These are phyloP conservation scores for Tilletia setariae DNA, from an alignment of 1,284 basidiomycete genomes.

Conservation along the genomic window DNA sequence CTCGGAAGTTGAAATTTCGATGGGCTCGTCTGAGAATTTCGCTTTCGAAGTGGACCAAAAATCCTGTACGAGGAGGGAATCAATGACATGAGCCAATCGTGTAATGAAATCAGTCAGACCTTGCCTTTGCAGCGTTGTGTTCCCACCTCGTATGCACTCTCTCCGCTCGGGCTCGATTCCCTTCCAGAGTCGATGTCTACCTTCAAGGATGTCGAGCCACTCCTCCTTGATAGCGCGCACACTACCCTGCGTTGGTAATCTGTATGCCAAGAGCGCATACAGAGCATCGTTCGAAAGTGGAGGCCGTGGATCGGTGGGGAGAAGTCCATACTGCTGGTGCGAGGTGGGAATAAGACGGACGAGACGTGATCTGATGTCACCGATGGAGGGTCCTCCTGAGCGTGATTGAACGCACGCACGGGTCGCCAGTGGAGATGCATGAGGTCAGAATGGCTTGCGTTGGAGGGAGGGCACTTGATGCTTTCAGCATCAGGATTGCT, in stretches of 20 bases:
- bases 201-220: slow-evolving; percentile 91
- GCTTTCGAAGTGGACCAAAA: slow-evolving; percentile 75
- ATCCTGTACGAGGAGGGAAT: slow-evolving; percentile 17
- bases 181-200: slow-evolving; percentile 74
- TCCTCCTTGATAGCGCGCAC: slow-evolving; percentile 78
- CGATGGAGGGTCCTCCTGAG: slow-evolving; percentile 50
- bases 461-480: slow-evolving; percentile 31
- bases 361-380: slow-evolving; percentile 68
- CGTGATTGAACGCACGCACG: slow-evolving; percentile 29
- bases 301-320: slow-evolving; percentile 35
- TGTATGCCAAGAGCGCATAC: slow-evolving; percentile 72
- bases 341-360: slow-evolving; percentile 71
- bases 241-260: slow-evolving; percentile 67
- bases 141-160: slow-evolving; percentile 77
- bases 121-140: no score
- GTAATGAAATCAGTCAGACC: no score
- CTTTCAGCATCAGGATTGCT: slow-evolving; percentile 15
- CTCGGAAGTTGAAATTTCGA: slow-evolving; percentile 50
- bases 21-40: slow-evolving; percentile 75
- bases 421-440: slow-evolving; percentile 17
- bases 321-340: slow-evolving; percentile 54
- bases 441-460: slow-evolving; percentile 16
- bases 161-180: slow-evolving; percentile 88
- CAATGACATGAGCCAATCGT: background rate
- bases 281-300: slow-evolving; percentile 60